These are phyloP conservation scores for Jaminaea rosea DNA, from an alignment of 1,284 basidiomycete genomes.

Conservation along the genomic window DNA sequence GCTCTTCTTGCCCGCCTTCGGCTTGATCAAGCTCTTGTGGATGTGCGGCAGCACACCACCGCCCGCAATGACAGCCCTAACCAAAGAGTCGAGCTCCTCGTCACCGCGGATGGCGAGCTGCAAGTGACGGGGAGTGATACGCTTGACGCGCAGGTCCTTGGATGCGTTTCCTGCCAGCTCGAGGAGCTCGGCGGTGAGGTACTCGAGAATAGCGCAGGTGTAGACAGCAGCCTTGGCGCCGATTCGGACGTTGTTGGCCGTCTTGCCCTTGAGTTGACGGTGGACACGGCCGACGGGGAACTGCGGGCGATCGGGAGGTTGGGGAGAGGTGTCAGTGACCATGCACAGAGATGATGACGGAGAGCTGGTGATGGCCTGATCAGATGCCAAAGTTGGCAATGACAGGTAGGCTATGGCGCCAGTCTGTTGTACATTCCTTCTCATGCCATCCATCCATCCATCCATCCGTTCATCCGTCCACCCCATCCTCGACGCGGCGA, in stretches of 20 bases:
- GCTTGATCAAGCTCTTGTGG: too few relatives aligned
- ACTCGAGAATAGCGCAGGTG: conserved; percentile 81
- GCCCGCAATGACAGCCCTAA: conserved; percentile 57
- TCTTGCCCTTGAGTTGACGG: conserved; percentile 76
- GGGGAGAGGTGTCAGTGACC: background rate
- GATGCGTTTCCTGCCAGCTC: conserved; percentile 91
- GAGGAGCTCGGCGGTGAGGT: conserved; percentile 79
- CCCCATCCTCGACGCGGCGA: too few relatives aligned
- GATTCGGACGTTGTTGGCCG: conserved; percentile 84
- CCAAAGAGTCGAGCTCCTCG: conserved; percentile 64
- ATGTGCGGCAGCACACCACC: conserved; percentile 93
- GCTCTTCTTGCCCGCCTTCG: too few relatives aligned
- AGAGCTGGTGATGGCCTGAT: conserved; percentile 21
- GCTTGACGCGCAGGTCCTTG: conserved; percentile 88
- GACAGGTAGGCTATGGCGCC: conserved; percentile 29
- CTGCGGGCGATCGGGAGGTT: conserved; percentile 50
- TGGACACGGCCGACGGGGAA: conserved; percentile 83
- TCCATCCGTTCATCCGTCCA: too few relatives aligned
- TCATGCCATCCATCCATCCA: too few relatives aligned
- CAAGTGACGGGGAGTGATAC: conserved; percentile 87
- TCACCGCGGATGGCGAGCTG: conserved; percentile 92
- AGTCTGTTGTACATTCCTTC: too few relatives aligned
- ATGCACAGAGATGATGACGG: background rate
- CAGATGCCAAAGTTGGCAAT: background rate
- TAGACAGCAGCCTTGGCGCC: conserved; percentile 88